Conservation (phyloP, 75 land plant genomes). For the Pinus tabuliformis region DNA sequence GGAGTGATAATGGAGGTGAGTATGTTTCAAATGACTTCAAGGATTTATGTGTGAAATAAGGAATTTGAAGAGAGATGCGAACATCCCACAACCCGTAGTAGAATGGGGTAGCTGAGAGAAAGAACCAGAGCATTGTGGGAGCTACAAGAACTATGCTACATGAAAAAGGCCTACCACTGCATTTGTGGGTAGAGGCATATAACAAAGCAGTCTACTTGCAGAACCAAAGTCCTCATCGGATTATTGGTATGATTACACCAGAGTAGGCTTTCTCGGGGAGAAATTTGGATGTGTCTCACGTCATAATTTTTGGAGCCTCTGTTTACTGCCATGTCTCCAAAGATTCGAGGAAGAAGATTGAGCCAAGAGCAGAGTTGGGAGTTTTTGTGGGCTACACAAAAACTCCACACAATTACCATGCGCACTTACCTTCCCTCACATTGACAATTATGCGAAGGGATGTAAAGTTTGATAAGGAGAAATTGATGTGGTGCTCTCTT, state of each 20-base stretch:
- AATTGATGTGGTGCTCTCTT: too few species aligned
- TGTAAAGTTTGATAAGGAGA: too few species aligned
- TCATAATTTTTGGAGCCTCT: too few species aligned
- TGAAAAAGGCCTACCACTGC: too few species aligned
- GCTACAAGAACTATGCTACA: not conserved
- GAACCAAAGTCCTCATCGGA: not conserved
- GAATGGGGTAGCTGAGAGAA: conserved; percentile 8
- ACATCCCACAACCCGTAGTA: conserved; percentile 3
- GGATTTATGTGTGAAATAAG: not conserved
- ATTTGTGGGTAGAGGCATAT: not conserved
- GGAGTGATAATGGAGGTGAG: conserved; percentile 10
- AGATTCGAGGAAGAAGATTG: too few species aligned
- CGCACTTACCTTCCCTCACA: too few species aligned
- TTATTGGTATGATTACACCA: not conserved
- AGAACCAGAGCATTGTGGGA: not conserved
- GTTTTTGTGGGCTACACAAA: too few species aligned
- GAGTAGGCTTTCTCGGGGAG: not conserved
- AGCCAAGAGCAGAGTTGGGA: too few species aligned
- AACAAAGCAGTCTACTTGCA: not conserved
- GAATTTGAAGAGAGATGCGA: not conserved
- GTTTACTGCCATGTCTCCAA: too few species aligned
- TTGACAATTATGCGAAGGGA: too few species aligned
- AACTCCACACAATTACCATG: too few species aligned
- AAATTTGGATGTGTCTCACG: not conserved
- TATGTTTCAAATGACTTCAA: not conserved